phyloP scores from a whole-genome alignment of 768 basidiomycete genomes.

The Leucosporidium scottii region DNA sequence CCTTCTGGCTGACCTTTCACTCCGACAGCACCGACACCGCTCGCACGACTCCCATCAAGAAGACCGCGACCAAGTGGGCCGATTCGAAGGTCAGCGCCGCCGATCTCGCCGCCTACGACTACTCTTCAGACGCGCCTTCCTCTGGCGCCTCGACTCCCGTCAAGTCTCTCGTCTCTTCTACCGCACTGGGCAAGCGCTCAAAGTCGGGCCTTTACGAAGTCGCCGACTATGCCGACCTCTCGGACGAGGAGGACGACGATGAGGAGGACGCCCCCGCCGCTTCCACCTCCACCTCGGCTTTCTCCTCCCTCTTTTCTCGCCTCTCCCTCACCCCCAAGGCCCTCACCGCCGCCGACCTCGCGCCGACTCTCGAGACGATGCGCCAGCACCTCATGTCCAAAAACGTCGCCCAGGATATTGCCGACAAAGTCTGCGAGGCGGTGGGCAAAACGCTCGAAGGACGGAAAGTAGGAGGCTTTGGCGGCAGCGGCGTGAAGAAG shows the following conservation, averaged over 20 bases:
- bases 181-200: conserved; percentile 65
- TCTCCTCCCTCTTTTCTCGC: conserved; percentile 32
- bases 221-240: conserved; percentile 66
- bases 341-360: conserved; percentile 71
- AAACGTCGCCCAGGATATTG: conserved; percentile 93
- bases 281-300: conserved; percentile 4
- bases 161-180: conserved; percentile 32
- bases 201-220: conserved; percentile 62
- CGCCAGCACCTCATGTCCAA: conserved; percentile 97
- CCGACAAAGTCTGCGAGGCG: conserved; percentile 87
- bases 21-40: conserved; percentile 20
- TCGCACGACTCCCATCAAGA: conserved; percentile 50
- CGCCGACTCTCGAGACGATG: conserved; percentile 85
- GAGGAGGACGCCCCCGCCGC: conserved; percentile 17
- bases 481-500: conserved; percentile 57
- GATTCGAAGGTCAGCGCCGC: conserved; percentile 68
- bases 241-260: conserved; percentile 49
- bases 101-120: conserved; percentile 92
- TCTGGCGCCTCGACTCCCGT: conserved; percentile 27
- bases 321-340: conserved; percentile 52
- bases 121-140: conserved; percentile 55
- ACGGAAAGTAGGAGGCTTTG: conserved; percentile 50
- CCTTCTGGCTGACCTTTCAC: background rate
- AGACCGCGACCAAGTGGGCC: conserved; percentile 86
- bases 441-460: conserved; percentile 86